Base-by-base conservation (phyloP, 108 stramenopile genomes). In the Nitzschia palea region DNA sequence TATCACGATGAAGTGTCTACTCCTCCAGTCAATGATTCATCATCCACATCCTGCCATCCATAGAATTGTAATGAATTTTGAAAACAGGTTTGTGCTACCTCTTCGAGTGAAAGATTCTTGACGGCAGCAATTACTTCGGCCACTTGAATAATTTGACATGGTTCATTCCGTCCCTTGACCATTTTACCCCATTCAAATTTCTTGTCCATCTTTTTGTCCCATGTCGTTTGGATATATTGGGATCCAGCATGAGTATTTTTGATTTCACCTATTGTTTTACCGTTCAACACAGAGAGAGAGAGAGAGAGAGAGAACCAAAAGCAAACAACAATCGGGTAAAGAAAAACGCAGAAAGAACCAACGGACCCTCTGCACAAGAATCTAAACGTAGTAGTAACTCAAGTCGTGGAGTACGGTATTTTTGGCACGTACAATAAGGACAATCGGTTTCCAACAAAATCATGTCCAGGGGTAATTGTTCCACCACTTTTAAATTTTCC, bases 391-490 rank as follows among this genome's bases (percentile, higher is more conserved):
- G n/a, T n/a, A n/a, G n/a, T n/a, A n/a, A n/a, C n/a, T n/a, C n/a
- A n/a, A n/a, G n/a, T n/a, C n/a, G n/a, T n/a, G n/a, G n/a, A n/a
- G n/a, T n/a, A n/a, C n/a, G n/a, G n/a, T n/a, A n/a, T 48, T 48
- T 48, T 48, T 20, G 15, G 4, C 22, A 48, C 47, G 25, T 89
- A 69, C 96, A 96, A 88, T 95, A 98, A 2, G 98, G 98, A 55
- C 93, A 90, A 71, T 98, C 98, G n/a, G 98, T 98, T 79, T 98
- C 98, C 55, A 97, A 71, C 61, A 98, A 70, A 25, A 97, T 63
- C 17, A 59, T 64, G 28, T 96, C 83, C 55, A 95, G 50, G n/a
- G 96, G 97, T 26, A 99, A 56, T 29, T 71, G 53, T 45, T 78
- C 65, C 20, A 93, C 85, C 2, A 91, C 85, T 23, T 83, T 33